phyloP scores from a whole-genome alignment of 345 rosid species.

The Brassica incana region DNA sequence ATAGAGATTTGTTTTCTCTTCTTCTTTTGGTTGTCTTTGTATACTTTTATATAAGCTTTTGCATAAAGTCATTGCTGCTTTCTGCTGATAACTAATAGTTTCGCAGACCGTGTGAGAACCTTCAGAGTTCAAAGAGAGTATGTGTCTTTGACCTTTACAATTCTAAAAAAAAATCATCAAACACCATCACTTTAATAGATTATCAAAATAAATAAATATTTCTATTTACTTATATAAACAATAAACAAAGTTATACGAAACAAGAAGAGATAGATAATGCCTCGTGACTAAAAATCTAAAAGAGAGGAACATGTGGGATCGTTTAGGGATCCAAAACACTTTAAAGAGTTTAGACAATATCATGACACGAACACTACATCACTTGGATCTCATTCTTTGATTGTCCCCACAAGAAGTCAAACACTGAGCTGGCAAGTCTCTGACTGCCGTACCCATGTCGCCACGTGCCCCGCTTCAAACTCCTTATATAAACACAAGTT shows the following conservation, averaged over 20 bases:
- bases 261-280: background rate
- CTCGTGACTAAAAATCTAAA: constrained; percentile 15
- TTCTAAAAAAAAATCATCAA: background rate
- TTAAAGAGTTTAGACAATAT: constrained; percentile 34
- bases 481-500: constrained; percentile 27
- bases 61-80: constrained; percentile 32
- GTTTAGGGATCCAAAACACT: constrained; percentile 20
- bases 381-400: constrained; percentile 30
- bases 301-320: constrained; percentile 34
- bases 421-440: constrained; percentile 29
- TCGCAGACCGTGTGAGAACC: constrained; percentile 23
- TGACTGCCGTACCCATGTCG: constrained; percentile 25
- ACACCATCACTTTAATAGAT: background rate
- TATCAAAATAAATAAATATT: background rate
- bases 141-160: constrained; percentile 5
- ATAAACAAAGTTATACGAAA: background rate
- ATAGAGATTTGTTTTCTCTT: background rate
- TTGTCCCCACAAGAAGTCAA: constrained; percentile 32
- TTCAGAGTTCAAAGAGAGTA: background rate
- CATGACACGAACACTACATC: constrained; percentile 35
- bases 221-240: background rate
- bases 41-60: background rate
- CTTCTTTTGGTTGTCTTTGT: background rate
- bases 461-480: constrained; percentile 29
- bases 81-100: constrained; percentile 30